A percentile compares a stretch with the other conserved stretches of the same genome.
Evolutionary conservation across 2,329 filamentous ascomycete species (phyloP).

Genomic region (Nemania abortiva): DNA sequence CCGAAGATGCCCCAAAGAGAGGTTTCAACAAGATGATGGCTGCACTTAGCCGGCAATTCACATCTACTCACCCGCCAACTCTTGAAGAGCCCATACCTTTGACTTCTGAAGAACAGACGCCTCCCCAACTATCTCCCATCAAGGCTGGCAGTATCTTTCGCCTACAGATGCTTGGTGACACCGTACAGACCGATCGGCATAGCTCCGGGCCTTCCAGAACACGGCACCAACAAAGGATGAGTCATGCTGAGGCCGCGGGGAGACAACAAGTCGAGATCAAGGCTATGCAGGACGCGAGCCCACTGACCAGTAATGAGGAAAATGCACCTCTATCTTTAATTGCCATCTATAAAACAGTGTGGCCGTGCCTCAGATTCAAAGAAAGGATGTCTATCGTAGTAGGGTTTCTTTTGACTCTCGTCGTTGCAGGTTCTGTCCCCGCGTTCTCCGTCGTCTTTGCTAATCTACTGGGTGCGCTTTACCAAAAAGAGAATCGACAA

Average conservation of each 20-base stretch:
- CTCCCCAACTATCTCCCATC: conserved; percentile 33
- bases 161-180: conserved; percentile 42
- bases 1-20: conserved; percentile 16
- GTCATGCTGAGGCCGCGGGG: neutral
- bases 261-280: neutral
- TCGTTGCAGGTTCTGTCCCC: conserved; percentile 76
- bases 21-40: conserved; percentile 33
- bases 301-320: conserved; percentile 11
- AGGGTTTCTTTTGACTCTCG: conserved; percentile 70
- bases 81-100: conserved; percentile 9
- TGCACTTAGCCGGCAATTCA: conserved; percentile 36
- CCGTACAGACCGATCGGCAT: conserved; percentile 36
- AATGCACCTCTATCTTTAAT: conserved; percentile 54
- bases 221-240: conserved; percentile 5
- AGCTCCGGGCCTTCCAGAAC: conserved; percentile 18
- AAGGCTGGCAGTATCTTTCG: conserved; percentile 40
- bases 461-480: conserved; percentile 78
- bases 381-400: conserved; percentile 68
- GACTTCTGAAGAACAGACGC: conserved; percentile 10
- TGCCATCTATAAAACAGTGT: conserved; percentile 75
- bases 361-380: conserved; percentile 69
- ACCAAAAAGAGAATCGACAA: conserved; percentile 62
- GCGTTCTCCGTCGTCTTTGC: conserved; percentile 82
- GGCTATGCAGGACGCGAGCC: neutral
- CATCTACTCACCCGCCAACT: conserved; percentile 1